Evolutionary conservation across 495 filamentous ascomycete species (phyloP).

Genomic region (Pseudotulostoma volvatum): DNA sequence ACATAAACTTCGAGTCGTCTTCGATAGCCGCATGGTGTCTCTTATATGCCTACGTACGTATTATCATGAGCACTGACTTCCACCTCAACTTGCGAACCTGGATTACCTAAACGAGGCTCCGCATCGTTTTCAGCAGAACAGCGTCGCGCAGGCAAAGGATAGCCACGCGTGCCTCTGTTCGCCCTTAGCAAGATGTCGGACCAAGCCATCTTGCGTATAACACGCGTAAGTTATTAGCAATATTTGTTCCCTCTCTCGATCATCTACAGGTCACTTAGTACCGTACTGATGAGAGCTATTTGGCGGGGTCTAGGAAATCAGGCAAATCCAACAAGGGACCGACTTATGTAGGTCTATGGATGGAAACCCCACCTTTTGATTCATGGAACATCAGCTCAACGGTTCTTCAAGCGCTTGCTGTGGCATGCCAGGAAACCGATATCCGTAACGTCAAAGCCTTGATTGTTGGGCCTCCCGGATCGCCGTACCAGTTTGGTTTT

Average conservation of each 20-base stretch:
- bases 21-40: too few species aligned
- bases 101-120: too few species aligned
- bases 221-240: slow-evolving; percentile 38
- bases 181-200: slow-evolving; percentile 74
- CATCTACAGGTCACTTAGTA: neutral
- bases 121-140: too few species aligned
- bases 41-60: too few species aligned
- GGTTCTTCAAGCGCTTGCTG: slow-evolving; percentile 51
- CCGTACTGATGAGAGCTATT: slow-evolving; percentile 5
- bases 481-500: slow-evolving; percentile 93
- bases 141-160: too few species aligned
- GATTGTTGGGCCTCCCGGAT: slow-evolving; percentile 85
- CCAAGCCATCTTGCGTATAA: slow-evolving; percentile 73
- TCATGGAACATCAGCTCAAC: slow-evolving; percentile 2
- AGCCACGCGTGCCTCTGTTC: too few species aligned
- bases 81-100: too few species aligned
- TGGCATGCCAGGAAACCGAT: slow-evolving; percentile 71
- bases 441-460: slow-evolving; percentile 77
- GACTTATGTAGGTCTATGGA: slow-evolving; percentile 54
- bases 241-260: neutral
- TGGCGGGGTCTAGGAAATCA: slow-evolving; percentile 46
- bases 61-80: too few species aligned
- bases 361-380: neutral
- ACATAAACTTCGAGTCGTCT: too few species aligned
- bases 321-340: slow-evolving; percentile 60